Conservation (phyloP, 2,329 filamentous ascomycete genomes). For the Neofusicoccum laricinum region DNA sequence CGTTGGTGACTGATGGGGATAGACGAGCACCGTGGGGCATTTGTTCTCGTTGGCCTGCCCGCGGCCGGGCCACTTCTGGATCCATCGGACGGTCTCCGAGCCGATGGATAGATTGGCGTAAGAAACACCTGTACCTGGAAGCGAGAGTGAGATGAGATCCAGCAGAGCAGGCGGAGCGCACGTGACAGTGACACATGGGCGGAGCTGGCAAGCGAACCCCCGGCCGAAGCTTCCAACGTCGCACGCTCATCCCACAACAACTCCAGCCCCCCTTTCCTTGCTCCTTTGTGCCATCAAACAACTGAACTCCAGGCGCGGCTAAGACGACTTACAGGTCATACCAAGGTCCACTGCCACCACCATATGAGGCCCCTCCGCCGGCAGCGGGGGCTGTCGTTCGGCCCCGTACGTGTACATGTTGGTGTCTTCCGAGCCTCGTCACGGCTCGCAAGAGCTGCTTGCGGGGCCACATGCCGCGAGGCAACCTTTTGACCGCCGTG, state of each 20-base stretch:
- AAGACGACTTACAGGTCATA: constrained; percentile 35
- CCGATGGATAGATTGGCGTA: constrained; percentile 37
- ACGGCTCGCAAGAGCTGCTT: constrained; percentile 3
- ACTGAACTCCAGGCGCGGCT: not conserved
- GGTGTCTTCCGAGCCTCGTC: not conserved
- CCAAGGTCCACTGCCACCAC: constrained; percentile 35
- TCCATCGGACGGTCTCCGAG: constrained; percentile 30
- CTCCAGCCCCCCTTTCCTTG: not conserved
- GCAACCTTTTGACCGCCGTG: constrained; percentile 23
- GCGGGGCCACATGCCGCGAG: not conserved
- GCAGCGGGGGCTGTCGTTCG: constrained; percentile 17
- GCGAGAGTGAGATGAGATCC: not conserved
- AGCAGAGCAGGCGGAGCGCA: not conserved
- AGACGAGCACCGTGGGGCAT: constrained; percentile 52
- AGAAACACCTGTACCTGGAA: constrained; percentile 35
- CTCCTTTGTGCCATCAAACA: not conserved
- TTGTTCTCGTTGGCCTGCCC: constrained; percentile 55
- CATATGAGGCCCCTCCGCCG: constrained; percentile 29
- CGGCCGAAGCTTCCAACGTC: constrained; percentile 16
- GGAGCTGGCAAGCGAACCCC: too few relatives aligned
- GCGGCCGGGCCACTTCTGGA: constrained; percentile 54
- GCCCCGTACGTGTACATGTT: not conserved
- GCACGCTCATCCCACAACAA: not conserved
- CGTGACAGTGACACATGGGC: not conserved
- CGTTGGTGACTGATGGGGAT: constrained; percentile 36